Conservation (phyloP, 1,139 yeast genomes). For the Debaryomycetaceae sp. region DNA sequence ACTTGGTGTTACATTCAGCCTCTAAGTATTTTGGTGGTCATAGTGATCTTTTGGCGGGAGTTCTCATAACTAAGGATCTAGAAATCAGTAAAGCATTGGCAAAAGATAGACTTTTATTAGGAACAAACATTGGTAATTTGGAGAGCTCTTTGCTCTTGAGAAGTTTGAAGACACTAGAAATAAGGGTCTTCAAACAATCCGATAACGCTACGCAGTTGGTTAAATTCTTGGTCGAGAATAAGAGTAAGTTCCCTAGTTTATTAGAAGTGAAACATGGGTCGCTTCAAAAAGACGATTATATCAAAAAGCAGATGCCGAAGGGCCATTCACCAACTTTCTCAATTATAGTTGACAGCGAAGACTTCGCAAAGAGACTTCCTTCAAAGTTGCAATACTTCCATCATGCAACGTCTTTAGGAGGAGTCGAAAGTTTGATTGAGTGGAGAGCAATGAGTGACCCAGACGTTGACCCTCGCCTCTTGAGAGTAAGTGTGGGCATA, state of each 20-base stretch:
- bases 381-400: constrained; percentile 65
- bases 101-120: constrained; percentile 64
- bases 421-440: constrained; percentile 88
- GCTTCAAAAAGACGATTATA: constrained; percentile 63
- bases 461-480: constrained; percentile 48
- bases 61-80: constrained; percentile 58
- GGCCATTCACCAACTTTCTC: constrained; percentile 80
- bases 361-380: constrained; percentile 64
- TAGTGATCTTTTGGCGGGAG: constrained; percentile 85
- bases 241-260: constrained; percentile 45
- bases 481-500: constrained; percentile 77
- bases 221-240: constrained; percentile 50
- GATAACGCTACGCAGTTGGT: constrained; percentile 64
- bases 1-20: constrained; percentile 82
- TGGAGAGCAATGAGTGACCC: constrained; percentile 83
- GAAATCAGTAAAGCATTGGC: constrained; percentile 44
- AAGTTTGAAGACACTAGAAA: constrained; percentile 74
- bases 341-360: constrained; percentile 48
- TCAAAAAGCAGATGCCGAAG: constrained; percentile 58
- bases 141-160: constrained; percentile 74
- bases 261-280: constrained; percentile 65
- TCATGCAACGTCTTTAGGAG: constrained; percentile 92
- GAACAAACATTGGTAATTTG: constrained; percentile 74
- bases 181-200: constrained; percentile 67
- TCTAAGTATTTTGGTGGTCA: constrained; percentile 93